Conservation (phyloP, 805 yeast species). For the Alloascoidea africana region DNA sequence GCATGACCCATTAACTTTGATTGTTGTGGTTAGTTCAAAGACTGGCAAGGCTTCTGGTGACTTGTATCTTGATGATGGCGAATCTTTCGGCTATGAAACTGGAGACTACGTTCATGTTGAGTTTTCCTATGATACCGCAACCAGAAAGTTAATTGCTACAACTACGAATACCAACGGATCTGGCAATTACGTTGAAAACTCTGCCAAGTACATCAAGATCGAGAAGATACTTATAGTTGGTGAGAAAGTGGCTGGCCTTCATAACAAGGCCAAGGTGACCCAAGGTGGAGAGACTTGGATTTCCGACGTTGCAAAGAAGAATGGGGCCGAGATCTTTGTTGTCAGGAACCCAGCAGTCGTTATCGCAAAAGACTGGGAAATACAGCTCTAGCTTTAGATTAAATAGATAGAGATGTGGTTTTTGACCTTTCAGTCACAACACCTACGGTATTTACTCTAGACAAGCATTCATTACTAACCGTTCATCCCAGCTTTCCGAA, state of each 20-base stretch:
- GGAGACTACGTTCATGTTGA: conserved; percentile 34
- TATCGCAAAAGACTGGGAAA: conserved; percentile 32
- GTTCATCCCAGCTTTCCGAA: no score
- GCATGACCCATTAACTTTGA: conserved; percentile 67
- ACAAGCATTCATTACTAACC: no score
- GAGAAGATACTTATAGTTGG: conserved; percentile 43
- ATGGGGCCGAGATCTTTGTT: conserved; percentile 10
- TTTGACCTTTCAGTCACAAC: no score
- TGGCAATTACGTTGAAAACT: conserved; percentile 11
- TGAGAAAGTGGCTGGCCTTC: conserved; percentile 6
- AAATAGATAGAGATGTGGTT: no score
- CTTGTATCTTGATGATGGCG: conserved; percentile 78
- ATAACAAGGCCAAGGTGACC: conserved; percentile 15
- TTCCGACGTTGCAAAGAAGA: conserved; percentile 14
- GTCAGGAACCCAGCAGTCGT: conserved; percentile 37
- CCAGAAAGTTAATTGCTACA: conserved; percentile 11
- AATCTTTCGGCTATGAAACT: conserved; percentile 37
- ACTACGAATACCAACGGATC: conserved; percentile 1
- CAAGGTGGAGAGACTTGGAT: conserved; percentile 25
- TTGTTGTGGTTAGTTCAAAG: conserved; percentile 35
- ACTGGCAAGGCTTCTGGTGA: conserved; percentile 37
- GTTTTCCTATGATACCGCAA: conserved; percentile 21
- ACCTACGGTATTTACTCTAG: no score
- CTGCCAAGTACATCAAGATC: conserved; percentile 24
- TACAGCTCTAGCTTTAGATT: conserved; percentile 15